Evolutionary conservation across 2,329 filamentous ascomycete species (phyloP).

Genomic region (Ascochyta viciae-villosae): DNA sequence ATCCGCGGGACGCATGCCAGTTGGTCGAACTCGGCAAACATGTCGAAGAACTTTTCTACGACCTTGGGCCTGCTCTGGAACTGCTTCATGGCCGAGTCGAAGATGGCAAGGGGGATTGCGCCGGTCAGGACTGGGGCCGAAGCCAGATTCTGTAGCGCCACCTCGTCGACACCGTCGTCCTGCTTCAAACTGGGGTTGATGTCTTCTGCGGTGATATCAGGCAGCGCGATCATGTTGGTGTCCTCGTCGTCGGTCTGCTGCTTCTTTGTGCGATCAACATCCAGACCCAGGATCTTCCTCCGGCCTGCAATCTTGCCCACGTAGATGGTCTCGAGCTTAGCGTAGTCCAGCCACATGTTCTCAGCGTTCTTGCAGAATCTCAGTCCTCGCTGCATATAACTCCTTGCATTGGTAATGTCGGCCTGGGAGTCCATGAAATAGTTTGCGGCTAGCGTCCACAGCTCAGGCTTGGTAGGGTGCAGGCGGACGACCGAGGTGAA

Average conservation of each 20-base stretch:
- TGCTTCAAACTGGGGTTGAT: slow-evolving; percentile 62
- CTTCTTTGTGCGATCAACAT: slow-evolving; percentile 53
- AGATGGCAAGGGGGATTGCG: slow-evolving; percentile 92
- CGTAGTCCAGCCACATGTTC: slow-evolving; percentile 86
- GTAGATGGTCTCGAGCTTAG: slow-evolving; percentile 91
- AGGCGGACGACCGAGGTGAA: slow-evolving; percentile 77
- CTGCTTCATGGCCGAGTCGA: slow-evolving; percentile 83
- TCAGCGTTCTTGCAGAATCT: slow-evolving; percentile 82
- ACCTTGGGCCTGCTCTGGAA: slow-evolving; percentile 71
- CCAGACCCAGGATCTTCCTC: slow-evolving; percentile 70
- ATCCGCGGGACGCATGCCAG: slow-evolving; percentile 71
- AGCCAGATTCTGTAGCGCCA: slow-evolving; percentile 68
- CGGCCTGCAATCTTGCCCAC: slow-evolving; percentile 80
- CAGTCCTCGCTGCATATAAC: slow-evolving; percentile 87
- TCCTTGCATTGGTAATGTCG: slow-evolving; percentile 85
- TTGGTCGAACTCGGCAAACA: slow-evolving; percentile 74
- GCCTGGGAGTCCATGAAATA: slow-evolving; percentile 78
- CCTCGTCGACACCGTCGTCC: slow-evolving; percentile 58
- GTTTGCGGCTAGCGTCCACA: slow-evolving; percentile 87
- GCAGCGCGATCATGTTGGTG: slow-evolving; percentile 65
- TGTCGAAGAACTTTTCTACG: slow-evolving; percentile 79
- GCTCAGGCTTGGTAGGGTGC: slow-evolving; percentile 79
- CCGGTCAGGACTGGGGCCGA: slow-evolving; percentile 84
- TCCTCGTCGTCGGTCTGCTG: slow-evolving; percentile 53
- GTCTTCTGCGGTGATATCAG: slow-evolving; percentile 67